These are phyloP conservation scores for Penicillium robsamsonii DNA, from an alignment of 495 filamentous ascomycete genomes.

Conservation along the genomic window DNA sequence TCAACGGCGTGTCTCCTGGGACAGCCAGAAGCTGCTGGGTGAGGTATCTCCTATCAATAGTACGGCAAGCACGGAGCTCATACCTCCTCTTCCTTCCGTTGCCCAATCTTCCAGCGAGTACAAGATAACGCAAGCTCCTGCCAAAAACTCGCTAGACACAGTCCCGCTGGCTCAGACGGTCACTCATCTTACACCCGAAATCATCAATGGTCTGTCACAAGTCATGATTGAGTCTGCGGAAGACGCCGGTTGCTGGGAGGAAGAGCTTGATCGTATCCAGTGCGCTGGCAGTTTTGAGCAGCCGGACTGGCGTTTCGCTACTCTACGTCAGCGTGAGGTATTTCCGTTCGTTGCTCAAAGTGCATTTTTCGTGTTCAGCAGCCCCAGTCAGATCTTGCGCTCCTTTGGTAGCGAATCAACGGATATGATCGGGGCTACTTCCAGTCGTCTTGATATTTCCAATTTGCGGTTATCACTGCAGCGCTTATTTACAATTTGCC, in stretches of 20 bases:
- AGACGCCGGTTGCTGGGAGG: conserved; percentile 40
- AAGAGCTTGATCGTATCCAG: conserved; percentile 43
- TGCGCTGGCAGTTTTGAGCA: conserved; percentile 40
- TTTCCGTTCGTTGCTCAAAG: conserved; percentile 68
- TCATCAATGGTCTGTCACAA: conserved; percentile 38
- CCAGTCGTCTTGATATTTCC: conserved; percentile 30
- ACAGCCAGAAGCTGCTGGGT: conserved; percentile 41
- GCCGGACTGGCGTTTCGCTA: conserved; percentile 41
- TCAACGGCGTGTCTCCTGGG: conserved; percentile 45
- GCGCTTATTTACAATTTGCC: conserved; percentile 40
- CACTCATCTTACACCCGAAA: conserved; percentile 43
- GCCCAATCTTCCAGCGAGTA: conserved; percentile 22
- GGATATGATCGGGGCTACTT: neutral
- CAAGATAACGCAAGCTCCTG: conserved; percentile 17
- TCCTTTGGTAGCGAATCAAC: conserved; percentile 58
- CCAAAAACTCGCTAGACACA: conserved; percentile 13
- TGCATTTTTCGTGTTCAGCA: conserved; percentile 70
- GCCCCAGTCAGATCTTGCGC: conserved; percentile 57
- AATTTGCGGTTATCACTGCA: conserved; percentile 35
- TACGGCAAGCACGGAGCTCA: conserved; percentile 5
- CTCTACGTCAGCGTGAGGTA: conserved; percentile 37
- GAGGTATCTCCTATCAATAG: conserved; percentile 21
- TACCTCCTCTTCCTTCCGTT: conserved; percentile 12
- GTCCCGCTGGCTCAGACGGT: conserved; percentile 36
- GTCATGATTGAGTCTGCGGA: conserved; percentile 38